A percentile compares a stretch with the other conserved stretches of the same genome.
Evolutionary conservation across 495 filamentous ascomycete species (phyloP).

Genomic region (Xylaria intraflava): DNA sequence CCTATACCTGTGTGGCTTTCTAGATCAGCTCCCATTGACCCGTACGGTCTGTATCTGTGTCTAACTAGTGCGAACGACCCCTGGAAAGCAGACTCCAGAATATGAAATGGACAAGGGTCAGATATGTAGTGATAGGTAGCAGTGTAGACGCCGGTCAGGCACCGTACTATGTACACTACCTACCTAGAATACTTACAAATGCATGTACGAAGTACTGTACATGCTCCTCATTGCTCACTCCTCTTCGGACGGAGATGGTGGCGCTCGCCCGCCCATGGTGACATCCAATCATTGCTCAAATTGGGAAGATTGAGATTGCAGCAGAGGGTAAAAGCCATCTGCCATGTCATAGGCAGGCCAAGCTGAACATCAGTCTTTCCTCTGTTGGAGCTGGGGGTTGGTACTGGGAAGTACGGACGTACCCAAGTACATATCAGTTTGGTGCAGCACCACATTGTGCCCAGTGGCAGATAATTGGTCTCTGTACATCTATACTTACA

Average conservation of each 20-base stretch:
- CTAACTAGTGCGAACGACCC: constrained; percentile 6
- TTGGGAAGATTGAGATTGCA: not conserved
- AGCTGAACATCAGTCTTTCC: not conserved
- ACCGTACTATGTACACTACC: not conserved
- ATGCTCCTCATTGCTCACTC: too few species aligned
- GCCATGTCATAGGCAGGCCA: not conserved
- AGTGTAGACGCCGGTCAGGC: not conserved
- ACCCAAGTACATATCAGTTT: too few species aligned
- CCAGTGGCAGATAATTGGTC: too few species aligned
- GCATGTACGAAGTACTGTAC: too few species aligned
- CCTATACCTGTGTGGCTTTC: not conserved
- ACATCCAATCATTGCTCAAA: not conserved
- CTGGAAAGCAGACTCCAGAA: too few species aligned
- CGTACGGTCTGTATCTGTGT: too few species aligned
- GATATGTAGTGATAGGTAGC: too few species aligned
- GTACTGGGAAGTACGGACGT: too few species aligned
- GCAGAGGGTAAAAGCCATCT: not conserved
- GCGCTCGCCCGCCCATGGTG: not conserved
- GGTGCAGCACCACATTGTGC: too few species aligned
- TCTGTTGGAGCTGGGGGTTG: too few species aligned
- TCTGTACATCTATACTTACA: too few species aligned
- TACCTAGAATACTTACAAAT: not conserved
- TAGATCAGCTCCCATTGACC: not conserved
- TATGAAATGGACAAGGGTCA: not conserved
- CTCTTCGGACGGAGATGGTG: not conserved